Conservation (phyloP, 2,329 filamentous ascomycete genomes). For the Colletotrichum liaoningense region DNA sequence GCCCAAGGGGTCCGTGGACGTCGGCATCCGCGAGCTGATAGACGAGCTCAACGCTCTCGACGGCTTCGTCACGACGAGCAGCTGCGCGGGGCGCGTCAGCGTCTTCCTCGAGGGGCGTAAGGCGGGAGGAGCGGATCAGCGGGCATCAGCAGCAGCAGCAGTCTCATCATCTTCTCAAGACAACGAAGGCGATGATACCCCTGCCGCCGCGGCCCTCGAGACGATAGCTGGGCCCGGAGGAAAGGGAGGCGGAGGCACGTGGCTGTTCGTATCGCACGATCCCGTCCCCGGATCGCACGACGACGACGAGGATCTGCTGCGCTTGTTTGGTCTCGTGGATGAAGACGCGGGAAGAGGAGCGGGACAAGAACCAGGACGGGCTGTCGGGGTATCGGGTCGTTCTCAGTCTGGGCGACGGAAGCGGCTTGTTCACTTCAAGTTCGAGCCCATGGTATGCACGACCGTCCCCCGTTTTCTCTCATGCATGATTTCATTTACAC, state of each 20-base stretch:
- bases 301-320: constrained; percentile 35
- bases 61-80: constrained; percentile 91
- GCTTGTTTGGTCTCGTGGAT: constrained; percentile 52
- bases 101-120: constrained; percentile 87
- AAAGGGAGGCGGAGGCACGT: constrained; percentile 85
- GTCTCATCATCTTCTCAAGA: constrained; percentile 5
- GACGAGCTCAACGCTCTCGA: constrained; percentile 79
- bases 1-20: constrained; percentile 89
- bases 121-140: constrained; percentile 35
- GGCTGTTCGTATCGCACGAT: constrained; percentile 91
- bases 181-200: constrained; percentile 26
- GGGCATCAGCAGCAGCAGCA: constrained; percentile 19
- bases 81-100: constrained; percentile 87
- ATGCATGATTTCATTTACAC: neutral
- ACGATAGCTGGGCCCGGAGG: constrained; percentile 75
- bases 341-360: constrained; percentile 18
- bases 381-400: constrained; percentile 22
- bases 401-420: constrained; percentile 42
- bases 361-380: neutral
- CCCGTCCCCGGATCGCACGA: constrained; percentile 58
- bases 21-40: constrained; percentile 81
- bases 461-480: constrained; percentile 13
- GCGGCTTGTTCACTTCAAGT: constrained; percentile 84
- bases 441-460: constrained; percentile 87
- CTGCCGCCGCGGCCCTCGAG: constrained; percentile 28